Base-by-base conservation (phyloP, 1,284 basidiomycete genomes). In the Taiwanofungus camphoratus region DNA sequence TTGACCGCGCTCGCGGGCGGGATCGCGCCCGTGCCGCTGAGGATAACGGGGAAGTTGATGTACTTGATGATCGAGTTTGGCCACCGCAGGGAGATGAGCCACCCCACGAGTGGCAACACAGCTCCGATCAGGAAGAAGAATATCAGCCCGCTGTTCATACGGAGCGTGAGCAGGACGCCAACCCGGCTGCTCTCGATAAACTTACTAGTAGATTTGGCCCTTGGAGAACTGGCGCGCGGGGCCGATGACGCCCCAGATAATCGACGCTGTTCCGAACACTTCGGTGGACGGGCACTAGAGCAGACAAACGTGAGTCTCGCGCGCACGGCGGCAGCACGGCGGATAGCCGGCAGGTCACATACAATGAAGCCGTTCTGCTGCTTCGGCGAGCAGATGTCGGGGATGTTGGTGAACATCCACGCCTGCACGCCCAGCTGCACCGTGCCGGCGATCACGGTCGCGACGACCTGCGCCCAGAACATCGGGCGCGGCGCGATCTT, bases 41-140 rank as follows among this genome's bases (percentile, higher is more conserved):
- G 70, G 39, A 78, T 68, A 42, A 82, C 70, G 2, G 73, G 74
- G 57, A 70, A 67, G 57, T 75, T 76, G 55, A 74, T 46, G 55
- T 73, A 73, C 44, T 70, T 67, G 39, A 69, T 54, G 56, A 64
- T 62, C 18, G 63, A 63, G 54, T 70, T 69, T 44, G 67, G 73
- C 66, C 63, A 76, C 49, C 55, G 61, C 41, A 61, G 59, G 34
- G 64, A 60, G 49, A 74, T 59, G 31, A 68, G 38, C 39, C 58
- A 74, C 6, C 61, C 61, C 16, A 63, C 41, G 19, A 69, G 15
- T 0, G 79, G 79, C 27, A 63, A 61, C n/a, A 69, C 26, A 16
- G 71, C 65, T 18, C 79, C 79, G 38, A 77, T 52, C 39, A 79
- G 66, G 73, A 82, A 82, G 62, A 76, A 76, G 69, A 72, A 76